Evolutionary conservation across 2,329 filamentous ascomycete genomes (phyloP), one percentile per base, ranked within the genome.

Genomic region (Cercospora janseana): DNA sequence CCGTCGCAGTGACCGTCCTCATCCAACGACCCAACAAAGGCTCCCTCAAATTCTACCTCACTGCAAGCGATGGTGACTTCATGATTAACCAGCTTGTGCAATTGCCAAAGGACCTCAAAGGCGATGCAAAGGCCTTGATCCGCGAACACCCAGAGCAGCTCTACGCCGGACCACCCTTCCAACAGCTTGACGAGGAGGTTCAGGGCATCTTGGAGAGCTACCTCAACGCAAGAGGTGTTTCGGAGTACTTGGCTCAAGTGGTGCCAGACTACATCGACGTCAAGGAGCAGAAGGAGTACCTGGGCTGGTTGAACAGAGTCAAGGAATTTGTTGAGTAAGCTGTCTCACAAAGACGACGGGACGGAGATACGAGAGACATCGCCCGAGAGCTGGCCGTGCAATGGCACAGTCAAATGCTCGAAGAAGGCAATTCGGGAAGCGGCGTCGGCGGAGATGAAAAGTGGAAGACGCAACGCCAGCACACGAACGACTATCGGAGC

Each of bases 271-370:
- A 95, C 75, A 91, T 97, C 66, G 90, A 97, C 69, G 82, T 87
- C 74, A 98, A 98, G 85, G 93, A 98, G 82, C 92, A 97, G 82
- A 87, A 84, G 75, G 93, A 98, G 79, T 98, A 98, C 72, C 76
- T 94, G 55, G 76, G 80, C 60, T 98, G 94, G 93, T 76, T 98
- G 70, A 80, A 83, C 71, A 82, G 79, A 68, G 80, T 96, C 72
- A 93, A 92, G 82, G 76, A 74, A 57, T 96, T 97, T 67, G 77
- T 96, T 60, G 85, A 87, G 68, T 75, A 72, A 61, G 32, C 3
- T 13, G 21, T 10, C 7, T n/a, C 15, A 15, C 21, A 26, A 28
- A 21, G 27, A 38, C n/a, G n/a, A n/a, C n/a, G n/a, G 32, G 24
- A 31, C 12, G 20, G 20, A 38, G 23, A 23, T 5, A 35, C 7